Evolutionary conservation across 2,329 filamentous ascomycete genomes (phyloP).

Genomic region (Periconia digitata): DNA sequence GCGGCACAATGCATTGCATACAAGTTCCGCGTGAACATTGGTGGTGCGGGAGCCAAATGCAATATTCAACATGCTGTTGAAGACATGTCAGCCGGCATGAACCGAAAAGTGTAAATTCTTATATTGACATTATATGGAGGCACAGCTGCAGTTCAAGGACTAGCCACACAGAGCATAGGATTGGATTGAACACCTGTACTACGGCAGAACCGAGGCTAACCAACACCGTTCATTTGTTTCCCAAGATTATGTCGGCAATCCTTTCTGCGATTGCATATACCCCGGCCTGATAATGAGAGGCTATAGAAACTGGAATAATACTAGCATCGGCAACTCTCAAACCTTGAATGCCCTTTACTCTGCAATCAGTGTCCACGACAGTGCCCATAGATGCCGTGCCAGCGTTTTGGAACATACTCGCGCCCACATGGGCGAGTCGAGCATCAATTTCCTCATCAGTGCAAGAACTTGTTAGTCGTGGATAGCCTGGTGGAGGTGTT

Average conservation of each 20-base stretch:
- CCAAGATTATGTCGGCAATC: conserved; percentile 8
- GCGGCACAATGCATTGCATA: no score
- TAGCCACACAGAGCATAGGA: no score
- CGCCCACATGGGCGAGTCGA: conserved; percentile 8
- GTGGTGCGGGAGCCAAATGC: no score
- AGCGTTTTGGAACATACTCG: conserved; percentile 8
- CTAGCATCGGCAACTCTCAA: conserved; percentile 42
- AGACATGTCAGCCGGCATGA: no score
- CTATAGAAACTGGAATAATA: conserved; percentile 11
- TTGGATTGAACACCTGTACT: no score
- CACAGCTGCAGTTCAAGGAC: no score
- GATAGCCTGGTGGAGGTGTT: conserved; percentile 13
- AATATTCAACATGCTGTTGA: no score
- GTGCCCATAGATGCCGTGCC: conserved; percentile 20
- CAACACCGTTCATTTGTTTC: no score
- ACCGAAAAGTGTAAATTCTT: no score
- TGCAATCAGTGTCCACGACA: conserved; percentile 17
- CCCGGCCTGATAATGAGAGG: conserved; percentile 9
- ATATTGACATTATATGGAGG: no score
- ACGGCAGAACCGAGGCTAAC: no score
- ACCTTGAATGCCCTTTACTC: conserved; percentile 16
- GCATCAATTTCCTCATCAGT: conserved; percentile 29
- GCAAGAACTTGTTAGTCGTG: conserved; percentile 11
- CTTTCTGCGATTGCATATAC: conserved; percentile 19
- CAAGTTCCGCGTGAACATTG: no score